Conservation (phyloP, 1,284 basidiomycete genomes). For the Phlebopus sp. region DNA sequence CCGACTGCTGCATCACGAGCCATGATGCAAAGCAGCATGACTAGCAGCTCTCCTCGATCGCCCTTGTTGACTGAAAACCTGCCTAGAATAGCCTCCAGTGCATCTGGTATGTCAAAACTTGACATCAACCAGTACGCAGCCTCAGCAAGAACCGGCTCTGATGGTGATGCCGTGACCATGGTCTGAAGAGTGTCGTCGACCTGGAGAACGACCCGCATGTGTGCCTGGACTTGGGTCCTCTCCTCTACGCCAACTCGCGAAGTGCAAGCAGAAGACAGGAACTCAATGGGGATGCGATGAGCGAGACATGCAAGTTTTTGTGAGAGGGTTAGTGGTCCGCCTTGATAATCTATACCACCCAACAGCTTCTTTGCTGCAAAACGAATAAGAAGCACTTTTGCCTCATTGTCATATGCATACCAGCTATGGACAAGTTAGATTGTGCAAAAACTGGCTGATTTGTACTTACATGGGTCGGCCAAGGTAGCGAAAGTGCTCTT, state of each 20-base stretch:
- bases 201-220: conserved; percentile 30
- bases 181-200: conserved; percentile 16
- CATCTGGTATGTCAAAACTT: conserved; percentile 6
- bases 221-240: conserved; percentile 26
- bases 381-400: conserved; percentile 10
- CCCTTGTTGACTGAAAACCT: conserved; percentile 14
- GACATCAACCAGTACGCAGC: conserved; percentile 14
- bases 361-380: conserved; percentile 26
- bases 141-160: conserved; percentile 31
- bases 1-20: conserved; percentile 12
- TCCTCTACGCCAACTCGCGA: conserved; percentile 10
- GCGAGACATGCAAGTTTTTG: conserved; percentile 28
- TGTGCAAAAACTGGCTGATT: conserved; percentile 15
- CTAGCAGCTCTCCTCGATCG: conserved; percentile 14
- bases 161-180: conserved; percentile 23
- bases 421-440: conserved; percentile 10
- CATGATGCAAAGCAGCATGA: conserved; percentile 13
- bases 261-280: conserved; percentile 15
- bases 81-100: conserved; percentile 6
- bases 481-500: conserved; percentile 8
- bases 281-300: conserved; percentile 28
- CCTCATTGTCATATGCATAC: not conserved
- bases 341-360: not conserved
- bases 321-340: conserved; percentile 1
- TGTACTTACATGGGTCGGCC: conserved; percentile 28